A percentile compares a stretch with the other conserved stretches of the same genome.
phyloP scores from a whole-genome alignment of 352 stramenopile genomes.

The Lagenidium giganteum region DNA sequence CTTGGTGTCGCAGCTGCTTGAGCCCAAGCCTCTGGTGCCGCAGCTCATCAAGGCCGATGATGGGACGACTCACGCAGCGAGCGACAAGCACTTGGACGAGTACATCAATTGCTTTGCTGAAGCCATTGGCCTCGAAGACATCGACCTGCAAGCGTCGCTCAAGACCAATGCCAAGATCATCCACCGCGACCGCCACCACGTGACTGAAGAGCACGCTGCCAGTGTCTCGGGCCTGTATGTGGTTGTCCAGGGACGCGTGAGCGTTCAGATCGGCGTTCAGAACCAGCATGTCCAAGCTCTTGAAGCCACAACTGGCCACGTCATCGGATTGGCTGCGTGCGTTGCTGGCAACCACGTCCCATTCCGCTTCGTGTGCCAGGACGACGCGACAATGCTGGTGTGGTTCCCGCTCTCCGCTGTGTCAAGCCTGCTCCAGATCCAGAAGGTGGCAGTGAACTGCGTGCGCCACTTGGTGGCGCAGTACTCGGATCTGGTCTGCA shows the following conservation, averaged over 20 bases:
- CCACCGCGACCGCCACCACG: too few species aligned
- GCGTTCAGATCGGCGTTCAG: conserved; percentile 35
- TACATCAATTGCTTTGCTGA: too few species aligned
- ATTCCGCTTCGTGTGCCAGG: conserved; percentile 41
- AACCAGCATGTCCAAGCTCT: conserved; percentile 47
- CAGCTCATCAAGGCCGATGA: conserved; percentile 16
- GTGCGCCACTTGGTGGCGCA: conserved; percentile 63
- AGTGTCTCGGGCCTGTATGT: too few species aligned
- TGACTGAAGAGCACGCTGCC: too few species aligned
- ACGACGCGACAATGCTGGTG: conserved; percentile 38
- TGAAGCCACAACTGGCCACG: conserved; percentile 45
- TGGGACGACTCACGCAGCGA: conserved; percentile 1
- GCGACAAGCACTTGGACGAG: conserved; percentile 10
- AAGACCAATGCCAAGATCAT: too few species aligned
- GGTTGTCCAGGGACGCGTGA: conserved; percentile 50
- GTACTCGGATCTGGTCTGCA: conserved; percentile 64
- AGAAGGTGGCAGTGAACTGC: conserved; percentile 42
- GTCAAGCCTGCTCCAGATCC: conserved; percentile 44
- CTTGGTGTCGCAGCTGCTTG: conserved; percentile 36
- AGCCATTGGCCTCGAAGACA: too few species aligned
- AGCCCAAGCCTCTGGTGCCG: conserved; percentile 23
- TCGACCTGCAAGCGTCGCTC: too few species aligned
- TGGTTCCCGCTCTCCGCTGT: conserved; percentile 57
- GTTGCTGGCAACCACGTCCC: conserved; percentile 49
- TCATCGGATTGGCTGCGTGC: conserved; percentile 60